These are phyloP conservation scores for Thielaviopsis musarum DNA, from an alignment of 2,329 filamentous ascomycete species.

Conservation along the genomic window DNA sequence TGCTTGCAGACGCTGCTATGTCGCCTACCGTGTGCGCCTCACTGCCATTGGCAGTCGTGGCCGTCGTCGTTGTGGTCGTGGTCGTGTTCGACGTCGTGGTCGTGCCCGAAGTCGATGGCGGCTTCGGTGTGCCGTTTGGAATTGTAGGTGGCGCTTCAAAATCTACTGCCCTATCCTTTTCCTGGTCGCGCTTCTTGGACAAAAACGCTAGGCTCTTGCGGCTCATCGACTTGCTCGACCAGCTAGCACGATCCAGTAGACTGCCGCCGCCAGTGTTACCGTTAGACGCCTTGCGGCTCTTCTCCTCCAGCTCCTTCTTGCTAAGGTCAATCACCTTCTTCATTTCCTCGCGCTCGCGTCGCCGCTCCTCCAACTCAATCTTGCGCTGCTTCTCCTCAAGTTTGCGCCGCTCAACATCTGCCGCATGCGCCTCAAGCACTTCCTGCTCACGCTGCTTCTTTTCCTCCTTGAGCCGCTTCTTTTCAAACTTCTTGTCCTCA, in stretches of 20 bases:
- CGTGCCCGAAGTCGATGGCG: neutral
- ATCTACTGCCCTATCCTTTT: slow-evolving; percentile 13
- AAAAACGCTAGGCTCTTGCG: slow-evolving; percentile 57
- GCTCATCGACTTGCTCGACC: slow-evolving; percentile 62
- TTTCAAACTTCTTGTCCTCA: slow-evolving; percentile 29
- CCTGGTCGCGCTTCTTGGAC: slow-evolving; percentile 30
- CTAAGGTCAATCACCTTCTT: slow-evolving; percentile 49
- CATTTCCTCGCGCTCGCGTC: slow-evolving; percentile 39
- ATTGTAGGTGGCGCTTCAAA: neutral
- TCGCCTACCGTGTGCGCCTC: neutral
- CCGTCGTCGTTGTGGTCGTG: neutral
- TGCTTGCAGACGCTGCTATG: neutral
- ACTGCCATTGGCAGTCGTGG: neutral
- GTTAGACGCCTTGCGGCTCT: slow-evolving; percentile 22
- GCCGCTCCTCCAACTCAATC: neutral
- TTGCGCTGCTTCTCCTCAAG: slow-evolving; percentile 33
- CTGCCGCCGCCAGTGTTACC: slow-evolving; percentile 23
- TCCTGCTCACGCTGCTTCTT: slow-evolving; percentile 30
- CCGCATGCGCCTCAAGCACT: slow-evolving; percentile 35
- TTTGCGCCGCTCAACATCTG: slow-evolving; percentile 38
- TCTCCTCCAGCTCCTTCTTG: slow-evolving; percentile 25
- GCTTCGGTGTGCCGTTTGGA: neutral
- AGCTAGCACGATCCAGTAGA: slow-evolving; percentile 48
- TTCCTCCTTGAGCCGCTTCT: slow-evolving; percentile 12
- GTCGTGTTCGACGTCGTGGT: neutral